A percentile compares a stretch with the other conserved stretches of the same genome.
These are phyloP conservation scores for Termitomyces sp. DNA, from an alignment of 768 basidiomycete genomes.

Conservation along the genomic window DNA sequence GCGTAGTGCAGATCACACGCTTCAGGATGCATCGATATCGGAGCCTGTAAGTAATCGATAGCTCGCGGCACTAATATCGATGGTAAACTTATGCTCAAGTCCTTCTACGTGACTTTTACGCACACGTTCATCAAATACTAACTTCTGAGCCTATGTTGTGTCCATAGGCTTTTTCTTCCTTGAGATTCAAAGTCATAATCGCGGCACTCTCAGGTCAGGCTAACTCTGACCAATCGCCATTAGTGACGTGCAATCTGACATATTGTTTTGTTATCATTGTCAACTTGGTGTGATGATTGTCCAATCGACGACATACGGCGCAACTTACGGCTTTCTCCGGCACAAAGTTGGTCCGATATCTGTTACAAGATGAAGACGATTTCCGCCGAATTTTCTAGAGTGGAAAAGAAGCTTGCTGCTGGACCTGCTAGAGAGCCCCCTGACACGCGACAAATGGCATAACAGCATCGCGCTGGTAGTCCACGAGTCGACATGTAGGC, in stretches of 20 bases:
- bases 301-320: too few species aligned
- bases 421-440: not conserved
- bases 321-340: not conserved
- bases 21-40: not conserved
- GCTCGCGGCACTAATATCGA: not conserved
- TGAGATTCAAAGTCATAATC: not conserved
- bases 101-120: not conserved
- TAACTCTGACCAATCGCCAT: not conserved
- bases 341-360: not conserved
- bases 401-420: not conserved
- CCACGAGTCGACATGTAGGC: not conserved
- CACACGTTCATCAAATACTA: not conserved
- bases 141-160: too few species aligned
- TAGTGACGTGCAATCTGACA: not conserved
- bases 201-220: not conserved
- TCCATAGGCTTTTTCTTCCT: not conserved
- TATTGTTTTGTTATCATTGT: not conserved
- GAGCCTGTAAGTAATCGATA: not conserved
- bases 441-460: not conserved
- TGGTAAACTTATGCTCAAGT: not conserved
- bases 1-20: not conserved
- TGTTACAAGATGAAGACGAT: too few species aligned
- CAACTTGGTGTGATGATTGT: not conserved
- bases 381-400: not conserved
- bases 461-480: not conserved